Percentiles rank a stretch among this genome's conserved stretches.
Conservation (phyloP, 1,284 basidiomycete genomes). For the Trametes polyzona region DNA sequence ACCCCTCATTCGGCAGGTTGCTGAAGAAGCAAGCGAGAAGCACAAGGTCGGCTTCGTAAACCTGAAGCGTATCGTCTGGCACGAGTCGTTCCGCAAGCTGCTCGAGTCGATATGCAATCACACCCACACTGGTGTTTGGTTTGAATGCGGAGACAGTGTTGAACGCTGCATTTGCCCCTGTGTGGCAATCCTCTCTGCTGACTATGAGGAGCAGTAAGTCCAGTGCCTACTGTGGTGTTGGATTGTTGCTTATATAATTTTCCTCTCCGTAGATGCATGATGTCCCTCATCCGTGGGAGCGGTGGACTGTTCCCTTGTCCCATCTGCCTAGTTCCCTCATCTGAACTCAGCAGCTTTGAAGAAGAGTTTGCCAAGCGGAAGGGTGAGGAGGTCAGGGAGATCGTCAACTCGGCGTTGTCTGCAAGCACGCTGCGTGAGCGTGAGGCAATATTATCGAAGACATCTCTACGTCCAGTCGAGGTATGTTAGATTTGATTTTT, state of each 20-base stretch:
- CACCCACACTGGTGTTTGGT: conserved; percentile 26
- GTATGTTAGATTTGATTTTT: background rate
- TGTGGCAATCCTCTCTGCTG: conserved; percentile 35
- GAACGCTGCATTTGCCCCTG: conserved; percentile 29
- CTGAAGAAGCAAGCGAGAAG: conserved; percentile 22
- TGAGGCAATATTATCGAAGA: background rate
- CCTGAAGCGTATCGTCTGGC: conserved; percentile 37
- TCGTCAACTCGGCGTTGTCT: background rate
- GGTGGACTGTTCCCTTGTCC: conserved; percentile 12
- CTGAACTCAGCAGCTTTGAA: background rate
- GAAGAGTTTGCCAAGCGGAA: background rate
- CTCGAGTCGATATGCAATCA: conserved; percentile 18
- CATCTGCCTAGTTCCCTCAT: conserved; percentile 7
- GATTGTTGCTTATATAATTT: background rate
- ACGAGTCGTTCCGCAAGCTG: conserved; percentile 30
- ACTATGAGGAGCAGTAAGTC: conserved; percentile 35
- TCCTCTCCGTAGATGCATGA: conserved; percentile 10
- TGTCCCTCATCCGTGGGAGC: conserved; percentile 18
- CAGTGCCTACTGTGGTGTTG: too few relatives aligned
- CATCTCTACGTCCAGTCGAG: background rate
- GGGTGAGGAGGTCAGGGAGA: background rate
- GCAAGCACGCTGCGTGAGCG: background rate
- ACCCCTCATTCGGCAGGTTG: conserved; percentile 13
- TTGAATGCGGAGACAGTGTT: conserved; percentile 27
- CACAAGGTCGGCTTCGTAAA: conserved; percentile 25